Conservation (phyloP, 2,329 filamentous ascomycete genomes). For the Pseudopyrenochaeta lycopersici region DNA sequence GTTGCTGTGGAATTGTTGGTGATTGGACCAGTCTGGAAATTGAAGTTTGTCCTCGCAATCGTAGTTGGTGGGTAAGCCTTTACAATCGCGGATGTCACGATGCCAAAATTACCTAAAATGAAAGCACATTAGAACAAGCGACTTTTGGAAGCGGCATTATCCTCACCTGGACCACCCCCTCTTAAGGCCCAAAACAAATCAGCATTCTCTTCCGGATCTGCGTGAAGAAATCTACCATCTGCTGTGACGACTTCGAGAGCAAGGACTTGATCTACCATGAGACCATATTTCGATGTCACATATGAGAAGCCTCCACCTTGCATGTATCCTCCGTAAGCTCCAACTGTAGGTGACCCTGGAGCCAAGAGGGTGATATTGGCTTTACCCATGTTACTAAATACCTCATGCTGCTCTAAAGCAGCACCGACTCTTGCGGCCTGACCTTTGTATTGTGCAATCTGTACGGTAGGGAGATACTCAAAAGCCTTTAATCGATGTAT, state of each 20-base stretch:
- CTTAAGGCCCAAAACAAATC: slow-evolving; percentile 42
- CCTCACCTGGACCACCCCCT: slow-evolving; percentile 40
- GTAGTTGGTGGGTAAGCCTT: slow-evolving; percentile 36
- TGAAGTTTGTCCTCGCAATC: slow-evolving; percentile 38
- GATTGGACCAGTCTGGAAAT: slow-evolving; percentile 30
- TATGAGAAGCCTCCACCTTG: slow-evolving; percentile 62
- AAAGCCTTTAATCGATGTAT: slow-evolving; percentile 35
- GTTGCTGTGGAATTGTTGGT: slow-evolving; percentile 24
- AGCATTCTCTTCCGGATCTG: slow-evolving; percentile 26
- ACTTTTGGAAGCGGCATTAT: background rate
- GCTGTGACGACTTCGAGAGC: slow-evolving; percentile 35
- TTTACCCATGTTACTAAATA: slow-evolving; percentile 27
- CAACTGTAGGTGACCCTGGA: slow-evolving; percentile 53
- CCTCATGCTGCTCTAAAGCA: slow-evolving; percentile 34
- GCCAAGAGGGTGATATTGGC: slow-evolving; percentile 30
- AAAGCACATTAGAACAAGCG: background rate
- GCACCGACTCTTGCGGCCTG: slow-evolving; percentile 34
- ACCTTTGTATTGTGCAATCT: slow-evolving; percentile 33
- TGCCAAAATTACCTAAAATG: slow-evolving; percentile 36
- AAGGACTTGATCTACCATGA: slow-evolving; percentile 39
- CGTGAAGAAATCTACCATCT: slow-evolving; percentile 35
- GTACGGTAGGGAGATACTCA: slow-evolving; percentile 28
- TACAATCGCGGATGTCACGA: slow-evolving; percentile 38
- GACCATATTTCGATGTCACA: slow-evolving; percentile 55
- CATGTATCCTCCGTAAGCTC: slow-evolving; percentile 52